Base-by-base conservation (phyloP, 2,329 filamentous ascomycete species). In the Penicillium sp. region DNA sequence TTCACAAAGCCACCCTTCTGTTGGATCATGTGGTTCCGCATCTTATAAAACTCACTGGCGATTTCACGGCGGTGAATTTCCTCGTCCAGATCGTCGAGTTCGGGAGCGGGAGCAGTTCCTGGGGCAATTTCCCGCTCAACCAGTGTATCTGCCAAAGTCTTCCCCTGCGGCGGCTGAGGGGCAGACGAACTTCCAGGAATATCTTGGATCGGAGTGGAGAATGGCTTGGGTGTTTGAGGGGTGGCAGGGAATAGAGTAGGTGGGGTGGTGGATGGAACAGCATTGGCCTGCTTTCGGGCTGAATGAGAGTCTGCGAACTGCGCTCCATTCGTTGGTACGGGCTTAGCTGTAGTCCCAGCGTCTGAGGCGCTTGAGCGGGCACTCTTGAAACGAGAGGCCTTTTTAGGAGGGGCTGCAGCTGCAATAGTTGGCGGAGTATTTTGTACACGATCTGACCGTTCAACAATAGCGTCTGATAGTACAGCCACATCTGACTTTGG, bases 11-110 rank as follows among this genome's bases (percentile, higher is more conserved):
- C 92, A 49, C 92, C 92, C 65, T 94, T 85, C 64, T 86, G 83
- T 63, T 91, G 85, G 51, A 97, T 92, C 74, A 95, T 87, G 66
- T 84, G 85, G 69, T 92, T 96, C 20, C 93, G 88, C 72, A 90
- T 81, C 43, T 85, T 86, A 71, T 96, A 89, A 72, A 96, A 96
- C 68, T 95, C 89, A 35, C 85, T 84, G 7, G 89, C 87, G 14
- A 96, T 86, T 71, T 96, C 89, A 59, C 89, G 86, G 51, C 89
- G 83, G 49, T 93, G 79, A 27, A 92, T 77, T 20, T 85, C 80
- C 5, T 89, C 84, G 63, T 96, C 89, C 37, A 93, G 79, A 61
- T 89, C 87, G 62, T 89, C 84, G 0, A 85, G 84, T 57, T 81
- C 77, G 1, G 76, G 76, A 52, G 60, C 74, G 1, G 58, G 52